A percentile compares a stretch with the other conserved stretches of the same genome.
Conservation (phyloP, 2,329 filamentous ascomycete genomes). For the Chrysoporthe puriensis region DNA sequence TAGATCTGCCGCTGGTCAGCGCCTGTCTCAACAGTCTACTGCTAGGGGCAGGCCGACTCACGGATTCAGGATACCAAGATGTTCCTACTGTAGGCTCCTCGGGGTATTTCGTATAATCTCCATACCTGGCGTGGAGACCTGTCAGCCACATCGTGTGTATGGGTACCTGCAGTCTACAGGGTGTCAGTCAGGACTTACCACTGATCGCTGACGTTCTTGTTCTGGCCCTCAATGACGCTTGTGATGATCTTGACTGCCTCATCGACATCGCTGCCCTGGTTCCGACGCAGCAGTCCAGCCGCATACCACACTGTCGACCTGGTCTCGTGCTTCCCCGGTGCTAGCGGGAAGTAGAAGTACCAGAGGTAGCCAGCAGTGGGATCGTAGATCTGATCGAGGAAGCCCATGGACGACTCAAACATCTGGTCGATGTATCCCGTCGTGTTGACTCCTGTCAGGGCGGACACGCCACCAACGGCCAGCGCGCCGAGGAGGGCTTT, state of each 20-base stretch:
- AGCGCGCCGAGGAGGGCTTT: conserved; percentile 17
- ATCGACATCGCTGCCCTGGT: conserved; percentile 50
- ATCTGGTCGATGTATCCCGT: conserved; percentile 33
- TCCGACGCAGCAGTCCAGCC: conserved; percentile 59
- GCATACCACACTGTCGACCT: conserved; percentile 63
- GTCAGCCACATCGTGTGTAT: background rate
- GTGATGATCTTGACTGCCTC: conserved; percentile 58
- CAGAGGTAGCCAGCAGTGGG: conserved; percentile 55
- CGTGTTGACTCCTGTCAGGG: conserved; percentile 15
- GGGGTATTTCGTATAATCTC: conserved; percentile 56
- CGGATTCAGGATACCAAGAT: conserved; percentile 44
- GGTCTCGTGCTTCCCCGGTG: conserved; percentile 61
- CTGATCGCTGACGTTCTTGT: conserved; percentile 53
- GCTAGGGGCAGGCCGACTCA: background rate
- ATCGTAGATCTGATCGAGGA: conserved; percentile 61
- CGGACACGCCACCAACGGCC: conserved; percentile 13
- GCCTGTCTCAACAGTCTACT: no score
- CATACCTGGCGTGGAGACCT: conserved; percentile 39
- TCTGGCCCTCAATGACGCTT: conserved; percentile 57
- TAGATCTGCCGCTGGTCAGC: conserved; percentile 45
- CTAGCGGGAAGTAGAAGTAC: conserved; percentile 47
- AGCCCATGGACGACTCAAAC: conserved; percentile 55
- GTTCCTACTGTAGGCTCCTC: conserved; percentile 63
- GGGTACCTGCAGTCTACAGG: no score
- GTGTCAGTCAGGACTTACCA: conserved; percentile 48